A percentile compares a stretch with the other conserved stretches of the same genome.
phyloP scores from a whole-genome alignment of 2,329 filamentous ascomycete species.

The Microdochium trichocladiopsis region DNA sequence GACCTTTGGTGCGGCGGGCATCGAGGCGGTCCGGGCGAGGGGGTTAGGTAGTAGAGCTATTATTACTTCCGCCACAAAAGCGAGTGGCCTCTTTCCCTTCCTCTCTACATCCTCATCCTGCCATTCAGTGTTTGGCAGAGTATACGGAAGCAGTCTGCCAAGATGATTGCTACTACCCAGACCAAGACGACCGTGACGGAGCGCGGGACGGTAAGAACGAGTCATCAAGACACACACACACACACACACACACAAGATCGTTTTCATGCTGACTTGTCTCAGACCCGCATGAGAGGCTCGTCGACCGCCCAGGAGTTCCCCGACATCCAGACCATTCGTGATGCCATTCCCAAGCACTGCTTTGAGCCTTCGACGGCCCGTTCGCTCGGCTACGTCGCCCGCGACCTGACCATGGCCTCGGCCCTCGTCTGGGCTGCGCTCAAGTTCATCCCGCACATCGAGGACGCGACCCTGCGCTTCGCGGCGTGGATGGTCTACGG shows the following conservation, averaged over 20 bases:
- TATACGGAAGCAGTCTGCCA: neutral
- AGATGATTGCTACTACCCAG: neutral
- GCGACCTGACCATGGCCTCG: constrained; percentile 44
- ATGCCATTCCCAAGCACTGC: constrained; percentile 54
- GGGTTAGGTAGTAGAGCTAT: neutral
- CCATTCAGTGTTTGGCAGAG: neutral
- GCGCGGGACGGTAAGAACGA: neutral
- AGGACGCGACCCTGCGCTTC: constrained; percentile 32
- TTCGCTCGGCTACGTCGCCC: constrained; percentile 48
- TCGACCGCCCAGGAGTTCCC: constrained; percentile 21
- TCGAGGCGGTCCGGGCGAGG: neutral
- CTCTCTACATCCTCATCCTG: neutral
- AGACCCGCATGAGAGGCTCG: neutral
- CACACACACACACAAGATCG: neutral
- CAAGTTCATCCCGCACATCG: constrained; percentile 45
- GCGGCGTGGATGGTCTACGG: constrained; percentile 52
- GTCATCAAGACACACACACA: neutral
- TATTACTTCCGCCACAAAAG: no score
- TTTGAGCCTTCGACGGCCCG: constrained; percentile 46
- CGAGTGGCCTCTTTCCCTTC: no score
- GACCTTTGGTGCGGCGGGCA: neutral
- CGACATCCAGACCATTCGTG: constrained; percentile 38
- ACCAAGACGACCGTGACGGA: neutral
- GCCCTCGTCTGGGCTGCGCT: constrained; percentile 42
- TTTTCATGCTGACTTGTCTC: neutral